Percentiles rank a stretch among this genome's conserved stretches.
Conservation (phyloP, 331 rosid species). For the Malus hybrid region DNA sequence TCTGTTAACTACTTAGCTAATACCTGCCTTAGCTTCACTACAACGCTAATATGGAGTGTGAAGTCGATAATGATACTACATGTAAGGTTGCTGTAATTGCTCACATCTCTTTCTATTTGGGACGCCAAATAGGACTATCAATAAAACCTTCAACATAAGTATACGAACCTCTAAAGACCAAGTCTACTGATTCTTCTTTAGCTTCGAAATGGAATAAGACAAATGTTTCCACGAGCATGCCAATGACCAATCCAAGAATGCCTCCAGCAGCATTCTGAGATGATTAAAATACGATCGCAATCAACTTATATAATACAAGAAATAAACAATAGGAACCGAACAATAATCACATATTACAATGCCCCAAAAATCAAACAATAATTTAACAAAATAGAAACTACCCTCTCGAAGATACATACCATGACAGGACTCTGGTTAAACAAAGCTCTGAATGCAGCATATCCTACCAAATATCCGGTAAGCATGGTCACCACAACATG, state of each 20-base stretch:
- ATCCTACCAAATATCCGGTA: constrained; percentile 76
- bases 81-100: neutral
- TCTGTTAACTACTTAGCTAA: neutral
- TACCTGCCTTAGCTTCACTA: neutral
- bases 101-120: neutral
- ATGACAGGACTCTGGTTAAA: constrained; percentile 66
- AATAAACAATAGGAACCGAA: neutral
- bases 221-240: constrained; percentile 87
- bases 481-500: constrained; percentile 79
- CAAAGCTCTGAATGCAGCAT: constrained; percentile 74
- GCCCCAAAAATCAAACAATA: neutral
- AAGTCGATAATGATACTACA: neutral
- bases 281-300: neutral
- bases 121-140: too few relatives aligned
- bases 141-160: neutral
- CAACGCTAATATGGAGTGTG: neutral
- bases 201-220: constrained; percentile 44
- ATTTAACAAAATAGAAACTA: neutral
- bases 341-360: neutral
- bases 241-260: constrained; percentile 69
- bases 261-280: constrained; percentile 92
- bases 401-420: constrained; percentile 48
- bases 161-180: constrained; percentile 3
- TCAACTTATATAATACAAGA: neutral
- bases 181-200: constrained; percentile 65